These are phyloP conservation scores for Suillus variegatus DNA, from an alignment of 768 basidiomycete genomes.

Conservation along the genomic window DNA sequence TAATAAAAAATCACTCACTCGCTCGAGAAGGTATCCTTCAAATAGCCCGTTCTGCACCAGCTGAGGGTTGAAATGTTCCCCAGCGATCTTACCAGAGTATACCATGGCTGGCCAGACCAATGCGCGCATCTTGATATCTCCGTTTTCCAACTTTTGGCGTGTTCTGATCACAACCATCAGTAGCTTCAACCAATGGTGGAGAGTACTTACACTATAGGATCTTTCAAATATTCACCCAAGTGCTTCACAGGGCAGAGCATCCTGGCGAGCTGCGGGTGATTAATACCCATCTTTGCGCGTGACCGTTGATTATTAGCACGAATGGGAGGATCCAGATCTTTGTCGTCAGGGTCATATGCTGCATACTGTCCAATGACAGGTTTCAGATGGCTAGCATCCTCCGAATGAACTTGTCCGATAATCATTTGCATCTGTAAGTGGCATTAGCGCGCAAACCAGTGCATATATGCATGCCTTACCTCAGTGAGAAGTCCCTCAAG, in stretches of 20 bases:
- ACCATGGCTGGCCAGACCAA: conserved; percentile 1
- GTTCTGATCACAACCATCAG: conserved; percentile 1
- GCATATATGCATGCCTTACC: neutral
- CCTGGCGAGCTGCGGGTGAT: conserved; percentile 7
- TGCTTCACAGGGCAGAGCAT: conserved; percentile 9
- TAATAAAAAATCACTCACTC: conserved; percentile 3
- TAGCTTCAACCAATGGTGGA: neutral
- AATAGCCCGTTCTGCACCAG: conserved; percentile 1
- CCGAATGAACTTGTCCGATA: neutral
- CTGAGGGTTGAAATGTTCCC: conserved; percentile 7
- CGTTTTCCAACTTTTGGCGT: neutral
- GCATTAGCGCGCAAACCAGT: neutral
- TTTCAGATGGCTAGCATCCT: conserved; percentile 3
- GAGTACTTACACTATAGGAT: neutral
- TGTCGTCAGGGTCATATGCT: neutral
- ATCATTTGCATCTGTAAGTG: conserved; percentile 3
- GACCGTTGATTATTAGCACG: neutral
- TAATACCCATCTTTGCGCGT: conserved; percentile 2
- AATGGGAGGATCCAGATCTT: neutral
- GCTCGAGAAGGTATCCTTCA: neutral
- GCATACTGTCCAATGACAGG: neutral
- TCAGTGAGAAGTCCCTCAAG: neutral
- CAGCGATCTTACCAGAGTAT: conserved; percentile 5
- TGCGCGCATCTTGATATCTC: conserved; percentile 10
- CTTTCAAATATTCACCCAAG: neutral